phyloP scores from a whole-genome alignment of 1,284 basidiomycete genomes.

The Puccinia coronata region DNA sequence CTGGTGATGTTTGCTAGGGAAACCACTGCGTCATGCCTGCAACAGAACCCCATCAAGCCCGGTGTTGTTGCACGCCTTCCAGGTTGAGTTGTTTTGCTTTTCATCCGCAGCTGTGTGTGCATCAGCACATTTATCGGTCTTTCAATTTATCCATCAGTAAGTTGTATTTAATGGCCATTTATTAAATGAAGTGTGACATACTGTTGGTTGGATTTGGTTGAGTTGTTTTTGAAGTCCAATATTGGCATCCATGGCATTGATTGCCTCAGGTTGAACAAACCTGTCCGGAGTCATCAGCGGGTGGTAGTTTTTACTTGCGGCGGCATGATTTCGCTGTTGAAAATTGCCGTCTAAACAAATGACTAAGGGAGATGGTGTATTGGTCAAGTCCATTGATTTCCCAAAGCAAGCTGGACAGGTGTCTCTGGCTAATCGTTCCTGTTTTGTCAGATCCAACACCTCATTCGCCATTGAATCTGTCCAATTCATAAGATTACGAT shows the following conservation, averaged over 20 bases:
- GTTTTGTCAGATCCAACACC: neutral
- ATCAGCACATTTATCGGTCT: neutral
- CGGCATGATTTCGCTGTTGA: neutral
- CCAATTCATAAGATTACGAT: neutral
- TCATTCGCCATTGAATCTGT: neutral
- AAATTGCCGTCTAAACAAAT: no score
- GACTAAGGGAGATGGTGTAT: neutral
- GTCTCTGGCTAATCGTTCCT: no score
- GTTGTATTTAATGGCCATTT: neutral
- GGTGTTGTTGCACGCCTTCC: neutral
- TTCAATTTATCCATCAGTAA: neutral
- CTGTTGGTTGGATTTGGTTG: no score
- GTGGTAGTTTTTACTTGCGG: neutral
- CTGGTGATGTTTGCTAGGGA: no score
- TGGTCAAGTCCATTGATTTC: neutral
- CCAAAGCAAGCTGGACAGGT: neutral
- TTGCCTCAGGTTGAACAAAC: neutral
- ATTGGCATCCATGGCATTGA: neutral
- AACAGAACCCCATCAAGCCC: neutral
- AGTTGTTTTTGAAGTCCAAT: no score
- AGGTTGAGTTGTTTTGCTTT: neutral
- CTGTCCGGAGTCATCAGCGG: neutral
- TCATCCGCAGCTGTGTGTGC: slow-evolving; percentile 14
- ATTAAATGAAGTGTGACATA: neutral
- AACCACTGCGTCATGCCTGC: no score